A percentile compares a stretch with the other conserved stretches of the same genome.
phyloP scores from a whole-genome alignment of 2,329 filamentous ascomycete species.

The Penicillium sp. region DNA sequence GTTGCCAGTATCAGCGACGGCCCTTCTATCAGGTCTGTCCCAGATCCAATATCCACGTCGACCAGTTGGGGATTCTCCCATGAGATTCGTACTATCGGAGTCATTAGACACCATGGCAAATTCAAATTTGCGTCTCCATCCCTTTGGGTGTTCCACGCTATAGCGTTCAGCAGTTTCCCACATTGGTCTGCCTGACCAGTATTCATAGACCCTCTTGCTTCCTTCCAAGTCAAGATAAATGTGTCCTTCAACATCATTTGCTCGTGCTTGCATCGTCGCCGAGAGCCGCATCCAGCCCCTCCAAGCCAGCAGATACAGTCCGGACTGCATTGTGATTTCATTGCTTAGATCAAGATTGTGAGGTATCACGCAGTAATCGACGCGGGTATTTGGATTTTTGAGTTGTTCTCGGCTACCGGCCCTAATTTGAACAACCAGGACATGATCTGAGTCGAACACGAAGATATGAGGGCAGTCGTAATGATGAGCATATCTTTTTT shows the following conservation, averaged over 20 bases:
- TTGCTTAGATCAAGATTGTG: not conserved
- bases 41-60: not conserved
- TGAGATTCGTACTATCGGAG: not conserved
- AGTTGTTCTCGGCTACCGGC: not conserved
- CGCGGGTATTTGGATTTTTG: not conserved
- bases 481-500: not conserved
- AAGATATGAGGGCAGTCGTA: not conserved
- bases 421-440: not conserved
- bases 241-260: not conserved
- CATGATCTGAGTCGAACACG: not conserved
- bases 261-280: not conserved
- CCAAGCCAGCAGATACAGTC: not conserved
- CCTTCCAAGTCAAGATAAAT: not conserved
- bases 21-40: not conserved
- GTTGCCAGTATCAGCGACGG: not conserved
- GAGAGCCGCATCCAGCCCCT: not conserved
- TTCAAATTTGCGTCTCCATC: not conserved
- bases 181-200: not conserved
- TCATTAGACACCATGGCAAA: not conserved
- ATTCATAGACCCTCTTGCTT: not conserved
- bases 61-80: not conserved
- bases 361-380: not conserved
- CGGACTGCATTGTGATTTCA: not conserved
- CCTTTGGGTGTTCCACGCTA: not conserved
- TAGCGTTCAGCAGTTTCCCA: not conserved